Base-by-base conservation (phyloP, 768 basidiomycete species). In the Piloderma croceum region DNA sequence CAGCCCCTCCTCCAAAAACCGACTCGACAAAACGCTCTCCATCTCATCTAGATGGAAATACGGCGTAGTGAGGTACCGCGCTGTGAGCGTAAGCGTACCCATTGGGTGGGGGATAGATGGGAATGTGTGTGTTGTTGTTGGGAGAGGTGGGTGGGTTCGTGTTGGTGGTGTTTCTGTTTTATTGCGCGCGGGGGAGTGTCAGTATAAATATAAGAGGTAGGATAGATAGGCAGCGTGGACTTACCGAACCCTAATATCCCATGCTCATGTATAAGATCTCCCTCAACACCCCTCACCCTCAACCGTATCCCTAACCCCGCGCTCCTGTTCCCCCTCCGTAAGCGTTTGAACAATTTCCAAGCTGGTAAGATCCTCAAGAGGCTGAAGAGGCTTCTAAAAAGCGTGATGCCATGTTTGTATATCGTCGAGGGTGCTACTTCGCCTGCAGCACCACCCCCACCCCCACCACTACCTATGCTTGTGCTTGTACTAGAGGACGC, bases 351-450 rank as follows among this genome's bases (percentile, higher is more conserved):
- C 37, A 83, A 71, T 57, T 75, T 81, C 85, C 86, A 90, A 1
- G 82, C 68, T 13, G 88, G 88, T 3, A 89, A 70, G 19, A 87
- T 70, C 39, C 85, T 73, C 34, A 90, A 69, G 31, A 90, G 60
- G 38, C 78, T 81, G 67, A 68, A 90, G 5, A 86, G 54, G 54
- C 83, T 85, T 36, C 88, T 74, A 65, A 90, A 90, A 15, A 89
- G 71, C 23, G 83, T 74, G 52, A 90, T 90, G 24, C 82, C 79
- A 50, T 89, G 81, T 60, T 90, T 90, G 73, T 90, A 90, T 39
- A 88, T 81, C 10, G 81, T 83, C 0, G 87, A 73, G 24, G 82
- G 76, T 11, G 79, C 75, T 27, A 83, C 68, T 43, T 83, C 81
- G 36, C 60, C 49, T 41, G 56, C 57, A 33, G 57, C 51, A 34